Base-by-base conservation (phyloP, 1,139 yeast genomes). In the Yarrowia galli region DNA sequence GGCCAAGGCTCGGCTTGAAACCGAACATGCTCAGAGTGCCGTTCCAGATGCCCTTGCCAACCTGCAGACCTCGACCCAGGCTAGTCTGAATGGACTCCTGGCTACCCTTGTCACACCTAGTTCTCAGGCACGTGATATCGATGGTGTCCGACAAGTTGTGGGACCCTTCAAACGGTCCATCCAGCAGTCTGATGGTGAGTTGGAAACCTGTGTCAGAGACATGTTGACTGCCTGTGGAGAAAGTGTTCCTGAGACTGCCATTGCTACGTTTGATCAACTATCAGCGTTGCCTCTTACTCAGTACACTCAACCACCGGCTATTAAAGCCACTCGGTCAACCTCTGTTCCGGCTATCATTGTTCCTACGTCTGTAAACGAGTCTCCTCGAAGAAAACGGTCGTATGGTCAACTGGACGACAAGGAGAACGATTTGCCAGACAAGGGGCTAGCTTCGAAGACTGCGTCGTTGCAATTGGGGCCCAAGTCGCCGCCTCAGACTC, bases 61-160 rank as follows among this genome's bases (percentile, higher is more conserved):
- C 48, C 25, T 43, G 12, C 64, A 58, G 28, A 58, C 51, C 3
- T 18, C 64, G 10, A 58, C 64, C 9, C 64, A 43, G 22, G 28
- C 51, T 0, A 43, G 51, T 32, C 51, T 58, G 32, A 58, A 58
- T 5, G 51, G 64, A 1, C 64, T 58, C 4, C 18, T 58, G 25
- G 64, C 64, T 15, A 40, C 64, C 28, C 51, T 58, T n/a, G 51
- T 58, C 20, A 58, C 64, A 12, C 64, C 64, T 15, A 43, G 51
- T 8, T 58, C 64, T 12, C 64, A 58, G 28, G 64, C 64, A 1
- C n/a, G 18, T 13, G 64, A 58, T 10, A 20, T 58, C 16, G 64
- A 58, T 22, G 64, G 64, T 4, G 51, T 58, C 6, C 9, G 43
- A 22, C 32, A 58, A 6, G 64, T 58, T 2, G 49, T 58, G 8